These are phyloP conservation scores for Nannochloropsis gaditana DNA, from an alignment of 108 stramenopile species.

Conservation along the genomic window DNA sequence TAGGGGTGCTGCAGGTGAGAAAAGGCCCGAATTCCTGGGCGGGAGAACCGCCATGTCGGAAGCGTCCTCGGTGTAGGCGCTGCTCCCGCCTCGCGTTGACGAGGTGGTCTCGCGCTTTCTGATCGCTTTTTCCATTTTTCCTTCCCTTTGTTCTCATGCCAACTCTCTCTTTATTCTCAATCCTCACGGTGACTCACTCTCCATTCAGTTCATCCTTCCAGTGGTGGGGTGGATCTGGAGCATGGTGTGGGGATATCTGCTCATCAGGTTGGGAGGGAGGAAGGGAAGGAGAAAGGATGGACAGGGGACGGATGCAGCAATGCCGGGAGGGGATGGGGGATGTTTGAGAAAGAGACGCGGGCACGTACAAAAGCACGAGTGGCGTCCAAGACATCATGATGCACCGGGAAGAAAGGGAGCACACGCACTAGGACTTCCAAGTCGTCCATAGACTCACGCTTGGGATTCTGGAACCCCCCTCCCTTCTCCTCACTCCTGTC, in stretches of 20 bases:
- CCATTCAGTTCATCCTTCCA: not conserved
- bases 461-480: not conserved
- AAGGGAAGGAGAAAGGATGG: not conserved
- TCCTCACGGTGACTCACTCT: not conserved
- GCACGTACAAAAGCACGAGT: too few species aligned
- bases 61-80: too few species aligned
- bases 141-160: not conserved
- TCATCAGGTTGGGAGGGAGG: not conserved
- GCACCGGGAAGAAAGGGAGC: not conserved
- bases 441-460: too few species aligned
- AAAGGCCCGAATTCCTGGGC: not conserved
- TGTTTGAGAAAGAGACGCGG: not conserved
- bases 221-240: not conserved
- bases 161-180: not conserved
- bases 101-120: too few species aligned
- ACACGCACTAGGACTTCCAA: not conserved
- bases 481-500: not conserved
- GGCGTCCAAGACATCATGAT: not conserved
- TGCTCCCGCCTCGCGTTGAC: too few species aligned
- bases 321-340: not conserved
- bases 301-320: not conserved
- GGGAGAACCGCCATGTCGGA: too few species aligned
- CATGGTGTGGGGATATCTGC: slow-evolving; percentile 8
- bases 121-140: too few species aligned
- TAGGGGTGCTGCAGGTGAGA: slow-evolving; percentile 6